Evolutionary conservation across 306 rosid species (phyloP).

Genomic region (Corylus heterophylla): DNA sequence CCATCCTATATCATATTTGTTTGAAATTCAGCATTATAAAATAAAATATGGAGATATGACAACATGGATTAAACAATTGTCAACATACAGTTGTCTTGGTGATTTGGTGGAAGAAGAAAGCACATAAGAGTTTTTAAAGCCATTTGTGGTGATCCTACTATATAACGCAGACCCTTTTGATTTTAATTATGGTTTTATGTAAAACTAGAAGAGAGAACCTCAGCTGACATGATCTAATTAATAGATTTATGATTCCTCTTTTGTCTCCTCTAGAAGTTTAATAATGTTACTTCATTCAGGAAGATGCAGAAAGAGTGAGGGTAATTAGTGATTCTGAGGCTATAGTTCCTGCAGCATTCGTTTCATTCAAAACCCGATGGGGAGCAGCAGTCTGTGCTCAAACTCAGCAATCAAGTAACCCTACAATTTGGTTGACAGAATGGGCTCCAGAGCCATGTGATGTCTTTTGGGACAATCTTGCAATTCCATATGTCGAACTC

Average conservation of each 20-base stretch:
- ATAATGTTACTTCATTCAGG: constrained; percentile 53
- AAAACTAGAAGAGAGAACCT: not conserved
- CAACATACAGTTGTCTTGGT: not conserved
- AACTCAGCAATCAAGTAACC: constrained; percentile 80
- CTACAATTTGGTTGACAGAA: constrained; percentile 87
- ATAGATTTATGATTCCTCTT: constrained; percentile 7
- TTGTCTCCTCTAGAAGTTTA: constrained; percentile 6
- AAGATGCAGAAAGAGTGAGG: constrained; percentile 68
- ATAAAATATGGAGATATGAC: not conserved
- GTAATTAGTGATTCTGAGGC: constrained; percentile 59
- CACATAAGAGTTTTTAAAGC: constrained; percentile 5
- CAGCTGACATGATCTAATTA: constrained; percentile 5
- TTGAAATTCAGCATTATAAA: not conserved
- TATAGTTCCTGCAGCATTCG: constrained; percentile 86
- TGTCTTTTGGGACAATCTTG: constrained; percentile 79
- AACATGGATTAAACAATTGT: not conserved
- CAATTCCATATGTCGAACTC: constrained; percentile 82
- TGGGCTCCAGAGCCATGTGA: constrained; percentile 98
- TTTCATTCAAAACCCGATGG: constrained; percentile 86
- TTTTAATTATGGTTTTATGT: not conserved
- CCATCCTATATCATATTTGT: not conserved
- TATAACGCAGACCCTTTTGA: not conserved
- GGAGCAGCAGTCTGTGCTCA: constrained; percentile 96
- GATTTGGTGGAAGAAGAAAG: constrained; percentile 9
- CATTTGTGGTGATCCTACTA: constrained; percentile 6